Evolutionary conservation across 2,329 filamentous ascomycete genomes (phyloP), one percentile per base, ranked within the genome.

Genomic region (Chaetomium globosum): DNA sequence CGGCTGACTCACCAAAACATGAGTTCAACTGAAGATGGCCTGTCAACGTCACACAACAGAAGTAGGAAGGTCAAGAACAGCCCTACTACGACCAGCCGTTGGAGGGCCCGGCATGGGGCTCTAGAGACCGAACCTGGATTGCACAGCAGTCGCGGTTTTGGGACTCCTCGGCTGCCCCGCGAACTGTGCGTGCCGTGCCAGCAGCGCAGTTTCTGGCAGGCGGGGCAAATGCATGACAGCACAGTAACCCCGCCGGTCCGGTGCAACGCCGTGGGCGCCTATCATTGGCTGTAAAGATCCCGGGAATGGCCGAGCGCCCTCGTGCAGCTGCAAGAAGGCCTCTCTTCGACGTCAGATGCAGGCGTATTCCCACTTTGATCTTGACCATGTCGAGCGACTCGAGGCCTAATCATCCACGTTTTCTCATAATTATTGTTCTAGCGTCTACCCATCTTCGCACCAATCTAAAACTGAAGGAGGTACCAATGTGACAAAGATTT

Each of bases 291-390:
- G 19, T 16, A 19, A 8, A n/a, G 30, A 21, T 46, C 57, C 65
- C 66, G 66, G 58, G 33, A 66, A 59, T 62, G 58, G 58, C 66
- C 66, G 66, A 68, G 64, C 16, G 51, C 31, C 62, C 7, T 28
- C 19, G 28, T 10, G 46, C 61, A 33, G 36, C 31, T 49, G 61
- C 59, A 64, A 21, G 51, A 16, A 19, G 39, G 36, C 51, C 48
- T 36, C 21, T 46, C 31, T 51, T 49, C 53, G 60, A 63, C 60
- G 56, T 58, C 63, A 61, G 56, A 54, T 21, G 46, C 57, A 26
- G 23, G 16, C 8, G 23, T 10, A 49, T 51, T 16, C 23, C 48
- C 12, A 21, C n/a, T 52, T 43, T 30, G 30, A 43, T 61, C 31
- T 46, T 10, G 10, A 9, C 6, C 33, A 2, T 13, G 26, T 13